Evolutionary conservation across 176 grass and related monocot genomes (phyloP).

Genomic region (Bromus sterilis): DNA sequence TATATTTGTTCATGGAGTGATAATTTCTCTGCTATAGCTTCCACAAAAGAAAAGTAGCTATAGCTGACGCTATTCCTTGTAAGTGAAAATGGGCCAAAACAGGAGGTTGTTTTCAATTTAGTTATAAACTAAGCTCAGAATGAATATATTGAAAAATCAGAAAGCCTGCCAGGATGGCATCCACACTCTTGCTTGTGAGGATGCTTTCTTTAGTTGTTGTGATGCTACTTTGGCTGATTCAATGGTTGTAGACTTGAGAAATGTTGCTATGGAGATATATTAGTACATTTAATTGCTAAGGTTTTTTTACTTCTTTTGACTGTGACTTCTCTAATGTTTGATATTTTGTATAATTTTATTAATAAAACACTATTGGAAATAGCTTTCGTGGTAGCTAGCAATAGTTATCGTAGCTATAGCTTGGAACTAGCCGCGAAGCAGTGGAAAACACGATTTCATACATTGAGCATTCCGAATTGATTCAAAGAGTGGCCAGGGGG

Average conservation of each 20-base stretch:
- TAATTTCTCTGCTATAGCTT: no score
- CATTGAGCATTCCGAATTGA: not conserved
- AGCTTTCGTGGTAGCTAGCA: not conserved
- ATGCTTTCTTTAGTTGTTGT: not conserved
- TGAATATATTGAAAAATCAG: no score
- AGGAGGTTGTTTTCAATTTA: not conserved
- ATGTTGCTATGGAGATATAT: no score
- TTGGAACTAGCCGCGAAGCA: not conserved
- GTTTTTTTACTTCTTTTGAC: not conserved
- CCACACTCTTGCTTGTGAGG: no score
- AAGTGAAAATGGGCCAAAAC: not conserved
- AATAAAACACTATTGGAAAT: not conserved
- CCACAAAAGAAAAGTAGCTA: no score
- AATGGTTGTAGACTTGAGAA: no score
- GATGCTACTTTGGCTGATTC: not conserved
- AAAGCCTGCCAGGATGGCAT: no score
- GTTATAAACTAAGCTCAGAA: not conserved
- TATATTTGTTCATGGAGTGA: conserved; percentile 19
- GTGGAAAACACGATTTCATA: not conserved
- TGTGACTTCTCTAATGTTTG: not conserved
- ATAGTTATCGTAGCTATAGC: not conserved
- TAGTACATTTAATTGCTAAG: not conserved
- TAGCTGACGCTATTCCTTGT: not conserved
- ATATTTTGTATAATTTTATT: not conserved
- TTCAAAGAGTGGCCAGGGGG: not conserved